Percentiles rank a stretch among this genome's conserved stretches.
These are phyloP conservation scores for Vitis rotundifolia DNA, from an alignment of 164 flowering plant species.

Conservation along the genomic window DNA sequence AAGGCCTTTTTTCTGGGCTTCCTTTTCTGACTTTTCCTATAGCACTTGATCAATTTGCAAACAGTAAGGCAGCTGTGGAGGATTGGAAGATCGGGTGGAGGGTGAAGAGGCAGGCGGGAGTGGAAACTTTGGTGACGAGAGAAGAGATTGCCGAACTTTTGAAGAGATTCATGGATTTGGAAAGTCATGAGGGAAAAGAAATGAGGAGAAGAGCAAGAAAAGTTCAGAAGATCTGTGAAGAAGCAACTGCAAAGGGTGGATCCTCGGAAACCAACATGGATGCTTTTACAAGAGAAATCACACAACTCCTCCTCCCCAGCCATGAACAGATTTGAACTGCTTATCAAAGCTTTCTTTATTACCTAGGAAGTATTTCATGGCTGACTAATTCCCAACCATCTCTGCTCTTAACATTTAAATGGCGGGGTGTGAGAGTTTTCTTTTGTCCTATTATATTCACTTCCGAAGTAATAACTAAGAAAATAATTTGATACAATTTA, in stretches of 20 bases:
- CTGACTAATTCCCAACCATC: too few species aligned
- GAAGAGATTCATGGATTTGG: slow-evolving; percentile 31
- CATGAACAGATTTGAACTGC: too few species aligned
- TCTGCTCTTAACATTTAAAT: too few species aligned
- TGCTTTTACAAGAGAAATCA: slow-evolving; percentile 19
- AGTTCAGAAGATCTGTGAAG: slow-evolving; percentile 15
- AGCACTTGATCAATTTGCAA: slow-evolving; percentile 40
- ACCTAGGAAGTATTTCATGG: too few species aligned
- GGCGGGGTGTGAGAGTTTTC: too few species aligned
- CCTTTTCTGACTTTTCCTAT: slow-evolving; percentile 66
- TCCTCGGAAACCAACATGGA: slow-evolving; percentile 23
- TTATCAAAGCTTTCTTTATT: too few species aligned
- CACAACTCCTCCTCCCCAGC: not conserved
- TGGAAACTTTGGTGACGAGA: slow-evolving; percentile 25
- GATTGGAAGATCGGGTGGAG: slow-evolving; percentile 63
- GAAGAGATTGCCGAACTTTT: slow-evolving; percentile 31
- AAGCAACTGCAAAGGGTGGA: slow-evolving; percentile 30
- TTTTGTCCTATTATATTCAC: too few species aligned
- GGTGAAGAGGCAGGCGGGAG: slow-evolving; percentile 20
- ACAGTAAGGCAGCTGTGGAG: slow-evolving; percentile 49
- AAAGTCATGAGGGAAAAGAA: slow-evolving; percentile 23
- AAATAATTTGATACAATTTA: too few species aligned
- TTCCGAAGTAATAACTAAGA: too few species aligned
- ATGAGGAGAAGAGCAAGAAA: slow-evolving; percentile 26
- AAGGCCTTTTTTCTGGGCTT: slow-evolving; percentile 47